phyloP scores from a whole-genome alignment of 495 filamentous ascomycete genomes.

The Pseudotulostoma volvatum region DNA sequence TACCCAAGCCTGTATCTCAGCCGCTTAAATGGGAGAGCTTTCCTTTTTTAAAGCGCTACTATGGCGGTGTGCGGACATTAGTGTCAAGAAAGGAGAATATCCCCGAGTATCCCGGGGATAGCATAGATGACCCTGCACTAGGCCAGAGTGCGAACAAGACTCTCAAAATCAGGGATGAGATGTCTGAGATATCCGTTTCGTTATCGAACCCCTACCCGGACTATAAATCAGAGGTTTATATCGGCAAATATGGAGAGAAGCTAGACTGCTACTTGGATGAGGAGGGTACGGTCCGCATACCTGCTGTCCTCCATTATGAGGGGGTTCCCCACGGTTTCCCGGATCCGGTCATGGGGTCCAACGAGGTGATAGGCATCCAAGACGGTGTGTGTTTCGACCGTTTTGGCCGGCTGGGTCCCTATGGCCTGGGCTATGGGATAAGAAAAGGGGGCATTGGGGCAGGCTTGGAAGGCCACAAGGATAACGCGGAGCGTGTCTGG shows the following conservation, averaged over 20 bases:
- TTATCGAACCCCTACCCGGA: conserved; percentile 53
- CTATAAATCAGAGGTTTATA: conserved; percentile 44
- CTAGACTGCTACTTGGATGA: conserved; percentile 63
- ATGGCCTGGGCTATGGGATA: conserved; percentile 70
- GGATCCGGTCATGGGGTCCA: conserved; percentile 63
- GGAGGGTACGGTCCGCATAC: conserved; percentile 43
- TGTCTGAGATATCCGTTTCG: conserved; percentile 32
- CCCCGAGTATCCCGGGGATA: conserved; percentile 44
- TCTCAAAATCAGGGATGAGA: conserved; percentile 11
- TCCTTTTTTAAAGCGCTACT: conserved; percentile 65
- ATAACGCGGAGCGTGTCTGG: conserved; percentile 62
- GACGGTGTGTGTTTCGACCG: conserved; percentile 91
- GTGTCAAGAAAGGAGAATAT: conserved; percentile 42
- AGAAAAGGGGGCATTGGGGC: conserved; percentile 66
- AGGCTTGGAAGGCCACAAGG: conserved; percentile 62
- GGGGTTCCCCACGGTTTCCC: conserved; percentile 72
- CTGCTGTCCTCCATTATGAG: conserved; percentile 48
- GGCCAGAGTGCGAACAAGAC: conserved; percentile 3
- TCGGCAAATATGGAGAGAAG: conserved; percentile 41
- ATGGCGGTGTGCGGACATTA: conserved; percentile 60
- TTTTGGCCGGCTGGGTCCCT: conserved; percentile 74
- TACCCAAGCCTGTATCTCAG: conserved; percentile 33
- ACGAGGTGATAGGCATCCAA: conserved; percentile 60
- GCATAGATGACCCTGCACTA: conserved; percentile 1
- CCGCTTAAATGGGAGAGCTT: conserved; percentile 72